Evolutionary conservation across 2,329 filamentous ascomycete species (phyloP), one percentile per base, ranked within the genome.

Genomic region (Arthrobotrys sphaeroides): DNA sequence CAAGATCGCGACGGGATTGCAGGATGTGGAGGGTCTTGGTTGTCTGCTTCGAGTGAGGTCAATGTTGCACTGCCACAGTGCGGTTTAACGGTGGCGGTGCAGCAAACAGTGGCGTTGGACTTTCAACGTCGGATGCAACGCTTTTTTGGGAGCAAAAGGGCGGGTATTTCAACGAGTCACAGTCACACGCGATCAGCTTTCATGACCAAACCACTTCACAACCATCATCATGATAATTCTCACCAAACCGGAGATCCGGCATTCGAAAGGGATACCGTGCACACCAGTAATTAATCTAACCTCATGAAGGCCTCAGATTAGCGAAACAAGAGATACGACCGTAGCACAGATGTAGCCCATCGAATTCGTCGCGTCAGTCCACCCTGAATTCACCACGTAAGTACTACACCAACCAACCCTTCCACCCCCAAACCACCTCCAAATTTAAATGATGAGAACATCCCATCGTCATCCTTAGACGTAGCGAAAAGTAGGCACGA

Each of bases 381-480:
- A 33, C 12, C 31, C 12, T 12, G 31, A 7, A 33, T 7, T 12
- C 12, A 20, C 9, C 40, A 43, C 40, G 40, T 43, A 43, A 43
- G 40, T 43, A 43, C n/a, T n/a, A 5, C 3, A 10, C 6, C n/a
- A 6, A 43, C 20, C 28, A 12, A n/a, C 31, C 31, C 7, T 9
- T 33, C 26, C 10, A 6, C n/a, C 26, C 47, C 28, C 18, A 24
- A 24, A 24, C 1, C 40, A 20, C 13, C 20, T 13, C 43, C n/a
- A 42, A 43, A 4, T 18, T 3, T 13, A 45, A 45, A 75, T 75
- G 72, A 75, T 75, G 72, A 75, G 72, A 75, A 75, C 5, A 20
- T 7, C 40, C 70, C 45, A 75, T 75, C 72, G 72, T 75, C 72
- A 75, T 75, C 72, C 72, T 75, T 75, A 75, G 72, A 51, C 72